Conservation (phyloP, 1,284 basidiomycete genomes). For the Rhodotorula mucilaginosa region DNA sequence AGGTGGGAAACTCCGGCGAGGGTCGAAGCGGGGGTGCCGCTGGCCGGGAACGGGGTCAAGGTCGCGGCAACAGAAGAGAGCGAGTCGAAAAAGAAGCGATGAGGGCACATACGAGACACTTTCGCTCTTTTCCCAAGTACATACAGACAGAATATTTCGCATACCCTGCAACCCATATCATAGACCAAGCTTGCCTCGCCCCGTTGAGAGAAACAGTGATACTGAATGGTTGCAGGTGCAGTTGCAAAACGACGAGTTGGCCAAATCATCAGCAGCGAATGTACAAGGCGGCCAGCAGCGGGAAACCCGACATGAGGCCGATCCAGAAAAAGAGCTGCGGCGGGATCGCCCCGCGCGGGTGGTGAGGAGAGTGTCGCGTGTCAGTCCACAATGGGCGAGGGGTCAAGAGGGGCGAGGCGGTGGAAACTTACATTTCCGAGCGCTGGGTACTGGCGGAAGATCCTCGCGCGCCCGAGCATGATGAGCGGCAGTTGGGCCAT, state of each 20-base stretch:
- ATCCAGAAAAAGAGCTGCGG: slow-evolving; percentile 80
- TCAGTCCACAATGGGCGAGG: neutral
- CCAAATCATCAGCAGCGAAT: slow-evolving; percentile 30
- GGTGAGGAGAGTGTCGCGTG: neutral
- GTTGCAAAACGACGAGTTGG: no score
- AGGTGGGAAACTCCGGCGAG: slow-evolving; percentile 51
- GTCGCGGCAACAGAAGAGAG: no score
- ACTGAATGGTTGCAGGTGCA: no score
- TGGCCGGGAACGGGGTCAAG: neutral
- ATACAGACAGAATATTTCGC: neutral
- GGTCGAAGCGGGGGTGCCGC: neutral
- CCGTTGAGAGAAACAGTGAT: no score
- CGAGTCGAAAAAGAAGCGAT: slow-evolving; percentile 16
- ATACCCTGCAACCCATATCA: neutral
- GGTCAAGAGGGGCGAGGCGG: no score
- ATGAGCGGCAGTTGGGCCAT: slow-evolving; percentile 92
- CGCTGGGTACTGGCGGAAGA: slow-evolving; percentile 73
- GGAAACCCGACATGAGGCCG: slow-evolving; percentile 78
- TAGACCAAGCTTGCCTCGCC: neutral
- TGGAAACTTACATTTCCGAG: slow-evolving; percentile 53
- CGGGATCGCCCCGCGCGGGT: no score
- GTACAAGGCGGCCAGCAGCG: slow-evolving; percentile 79
- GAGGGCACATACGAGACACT: neutral
- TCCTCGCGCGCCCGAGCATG: slow-evolving; percentile 68
- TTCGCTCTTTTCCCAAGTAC: no score